A percentile compares a stretch with the other conserved stretches of the same genome.
Conservation (phyloP, 306 rosid species). For the Vigna nakashimae region DNA sequence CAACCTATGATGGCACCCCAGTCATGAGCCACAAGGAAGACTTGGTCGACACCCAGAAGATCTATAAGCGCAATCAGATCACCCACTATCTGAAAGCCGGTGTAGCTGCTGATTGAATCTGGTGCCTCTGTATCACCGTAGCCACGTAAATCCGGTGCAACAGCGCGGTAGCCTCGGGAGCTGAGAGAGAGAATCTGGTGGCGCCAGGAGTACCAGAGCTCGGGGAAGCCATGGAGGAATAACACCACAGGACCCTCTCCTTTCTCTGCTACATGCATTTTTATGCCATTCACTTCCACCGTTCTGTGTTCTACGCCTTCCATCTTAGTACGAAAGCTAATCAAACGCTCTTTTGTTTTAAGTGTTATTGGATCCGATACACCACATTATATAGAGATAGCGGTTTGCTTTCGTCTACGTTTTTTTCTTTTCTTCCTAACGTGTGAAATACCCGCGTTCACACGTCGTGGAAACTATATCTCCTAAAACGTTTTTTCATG, state of each 20-base stretch:
- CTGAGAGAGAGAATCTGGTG: constrained; percentile 46
- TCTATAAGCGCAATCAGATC: constrained; percentile 47
- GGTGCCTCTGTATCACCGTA: constrained; percentile 51
- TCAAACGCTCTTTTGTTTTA: no score
- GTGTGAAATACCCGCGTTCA: no score
- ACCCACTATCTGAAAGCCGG: constrained; percentile 42
- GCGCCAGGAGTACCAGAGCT: constrained; percentile 58
- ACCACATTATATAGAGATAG: no score
- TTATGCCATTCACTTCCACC: constrained; percentile 39
- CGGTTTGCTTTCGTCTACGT: no score
- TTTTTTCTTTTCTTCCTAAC: no score
- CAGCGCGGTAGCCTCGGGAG: constrained; percentile 23
- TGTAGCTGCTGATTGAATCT: constrained; percentile 9
- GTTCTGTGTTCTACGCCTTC: neutral
- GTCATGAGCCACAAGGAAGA: constrained; percentile 55
- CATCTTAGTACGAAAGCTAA: neutral
- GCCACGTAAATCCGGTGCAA: constrained; percentile 52
- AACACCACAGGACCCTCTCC: constrained; percentile 35
- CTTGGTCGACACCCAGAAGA: constrained; percentile 37
- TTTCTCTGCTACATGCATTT: constrained; percentile 44
- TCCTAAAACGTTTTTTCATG: no score
- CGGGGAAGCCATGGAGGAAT: constrained; percentile 56
- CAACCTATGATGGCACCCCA: constrained; percentile 57
- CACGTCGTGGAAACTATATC: no score
- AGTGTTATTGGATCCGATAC: no score